These are phyloP conservation scores for Volvox carteri DNA, from an alignment of 163 green algal species.

Conservation along the genomic window DNA sequence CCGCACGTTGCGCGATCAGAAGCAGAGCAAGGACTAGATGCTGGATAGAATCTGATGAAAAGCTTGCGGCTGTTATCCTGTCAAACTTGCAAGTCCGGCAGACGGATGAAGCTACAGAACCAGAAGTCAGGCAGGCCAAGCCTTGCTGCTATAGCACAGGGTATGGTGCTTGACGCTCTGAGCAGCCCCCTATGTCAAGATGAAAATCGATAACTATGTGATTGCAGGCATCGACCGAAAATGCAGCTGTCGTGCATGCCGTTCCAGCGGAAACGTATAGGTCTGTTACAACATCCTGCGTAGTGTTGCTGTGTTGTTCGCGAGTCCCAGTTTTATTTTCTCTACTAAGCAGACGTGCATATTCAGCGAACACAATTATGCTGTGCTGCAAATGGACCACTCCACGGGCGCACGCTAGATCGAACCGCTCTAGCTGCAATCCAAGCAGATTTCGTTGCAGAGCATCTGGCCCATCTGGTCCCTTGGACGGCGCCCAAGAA, in stretches of 20 bases:
- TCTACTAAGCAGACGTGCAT: background rate
- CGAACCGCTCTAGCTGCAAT: background rate
- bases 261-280: background rate
- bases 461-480: background rate
- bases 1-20: background rate
- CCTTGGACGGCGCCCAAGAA: slow-evolving; percentile 6
- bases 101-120: background rate
- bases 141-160: background rate
- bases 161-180: background rate
- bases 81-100: background rate
- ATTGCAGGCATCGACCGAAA: too few species aligned
- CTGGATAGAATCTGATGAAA: background rate
- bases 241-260: background rate
- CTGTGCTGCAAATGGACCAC: background rate
- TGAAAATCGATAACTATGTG: too few species aligned
- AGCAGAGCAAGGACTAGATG: background rate
- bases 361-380: background rate
- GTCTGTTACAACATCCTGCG: too few species aligned
- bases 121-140: background rate
- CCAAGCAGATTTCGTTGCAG: background rate
- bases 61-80: too few species aligned
- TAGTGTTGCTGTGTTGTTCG: too few species aligned
- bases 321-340: background rate
- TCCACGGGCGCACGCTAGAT: background rate
- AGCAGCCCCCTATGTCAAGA: too few species aligned